phyloP scores from a whole-genome alignment of 2,329 filamentous ascomycete genomes.

The Lasiodiplodia hormozganensis region DNA sequence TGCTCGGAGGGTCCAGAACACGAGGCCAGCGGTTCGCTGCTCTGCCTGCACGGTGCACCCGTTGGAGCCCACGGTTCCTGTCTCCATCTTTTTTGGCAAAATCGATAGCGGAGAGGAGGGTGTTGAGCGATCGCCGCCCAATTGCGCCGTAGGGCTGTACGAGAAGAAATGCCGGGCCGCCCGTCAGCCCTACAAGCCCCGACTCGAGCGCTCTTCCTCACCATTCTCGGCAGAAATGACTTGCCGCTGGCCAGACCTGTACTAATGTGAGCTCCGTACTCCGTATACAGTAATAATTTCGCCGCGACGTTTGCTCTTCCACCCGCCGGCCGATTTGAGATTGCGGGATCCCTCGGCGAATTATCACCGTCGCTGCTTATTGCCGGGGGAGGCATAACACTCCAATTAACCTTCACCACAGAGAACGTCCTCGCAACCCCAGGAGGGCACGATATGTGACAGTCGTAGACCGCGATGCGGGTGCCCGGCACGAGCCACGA shows the following conservation, averaged over 20 bases:
- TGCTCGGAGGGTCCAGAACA: neutral
- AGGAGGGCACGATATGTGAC: neutral
- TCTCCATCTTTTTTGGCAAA: neutral
- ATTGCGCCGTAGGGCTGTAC: slow-evolving; percentile 5
- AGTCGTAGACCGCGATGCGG: neutral
- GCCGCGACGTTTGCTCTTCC: slow-evolving; percentile 1
- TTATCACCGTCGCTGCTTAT: neutral
- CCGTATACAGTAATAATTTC: neutral
- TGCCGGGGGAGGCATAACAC: neutral
- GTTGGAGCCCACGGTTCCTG: neutral
- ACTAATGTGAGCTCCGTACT: neutral
- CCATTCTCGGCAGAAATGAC: neutral
- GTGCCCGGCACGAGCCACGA: neutral
- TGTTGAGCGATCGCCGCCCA: neutral
- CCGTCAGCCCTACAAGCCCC: slow-evolving; percentile 5
- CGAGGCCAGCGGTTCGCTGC: neutral
- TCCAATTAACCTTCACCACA: neutral
- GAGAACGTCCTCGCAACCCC: neutral
- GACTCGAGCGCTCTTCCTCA: neutral
- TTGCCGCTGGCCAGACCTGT: neutral
- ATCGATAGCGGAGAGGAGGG: neutral
- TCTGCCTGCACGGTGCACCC: slow-evolving; percentile 2
- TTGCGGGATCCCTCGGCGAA: neutral
- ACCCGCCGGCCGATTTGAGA: neutral
- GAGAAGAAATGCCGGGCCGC: neutral